These are phyloP conservation scores for Chlamydomonas urium DNA, from an alignment of 139 green algal species.

Conservation along the genomic window DNA sequence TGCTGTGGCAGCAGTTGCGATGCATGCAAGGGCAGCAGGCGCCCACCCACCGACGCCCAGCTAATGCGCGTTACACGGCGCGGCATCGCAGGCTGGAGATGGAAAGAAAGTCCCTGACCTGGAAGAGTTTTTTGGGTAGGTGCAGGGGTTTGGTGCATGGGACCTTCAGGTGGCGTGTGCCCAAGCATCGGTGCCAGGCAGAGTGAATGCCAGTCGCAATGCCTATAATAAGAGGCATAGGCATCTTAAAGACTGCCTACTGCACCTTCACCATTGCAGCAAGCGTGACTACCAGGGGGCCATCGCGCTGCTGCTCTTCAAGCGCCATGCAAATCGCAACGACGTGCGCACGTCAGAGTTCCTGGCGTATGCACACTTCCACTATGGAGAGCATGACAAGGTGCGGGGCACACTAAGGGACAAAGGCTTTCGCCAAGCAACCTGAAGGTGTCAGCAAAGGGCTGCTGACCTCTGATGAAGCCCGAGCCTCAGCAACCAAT, in stretches of 20 bases:
- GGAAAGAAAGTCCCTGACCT: constrained; percentile 52
- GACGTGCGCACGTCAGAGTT: constrained; percentile 61
- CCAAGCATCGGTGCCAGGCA: too few species aligned
- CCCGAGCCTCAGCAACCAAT: too few species aligned
- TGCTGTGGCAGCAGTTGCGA: not conserved
- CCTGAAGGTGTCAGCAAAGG: too few species aligned
- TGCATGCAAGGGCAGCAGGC: not conserved
- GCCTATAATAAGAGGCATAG: too few species aligned
- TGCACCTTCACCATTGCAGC: too few species aligned
- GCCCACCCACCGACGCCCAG: not conserved
- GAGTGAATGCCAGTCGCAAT: too few species aligned
- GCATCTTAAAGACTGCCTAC: too few species aligned
- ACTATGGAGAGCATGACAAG: constrained; percentile 76
- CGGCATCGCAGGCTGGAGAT: constrained; percentile 5
- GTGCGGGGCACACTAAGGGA: too few species aligned
- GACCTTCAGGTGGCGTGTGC: too few species aligned
- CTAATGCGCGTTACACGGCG: not conserved
- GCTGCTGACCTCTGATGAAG: too few species aligned
- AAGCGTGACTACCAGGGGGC: constrained; percentile 68
- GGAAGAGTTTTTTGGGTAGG: constrained; percentile 58
- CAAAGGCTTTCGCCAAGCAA: too few species aligned
- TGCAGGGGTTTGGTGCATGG: too few species aligned
- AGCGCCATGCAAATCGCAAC: constrained; percentile 34
- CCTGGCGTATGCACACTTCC: constrained; percentile 76
- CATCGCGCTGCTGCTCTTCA: constrained; percentile 64